Evolutionary conservation across 345 rosid genomes (phyloP), one percentile per base, ranked within the genome.

Genomic region (Odontarrhena argentea): DNA sequence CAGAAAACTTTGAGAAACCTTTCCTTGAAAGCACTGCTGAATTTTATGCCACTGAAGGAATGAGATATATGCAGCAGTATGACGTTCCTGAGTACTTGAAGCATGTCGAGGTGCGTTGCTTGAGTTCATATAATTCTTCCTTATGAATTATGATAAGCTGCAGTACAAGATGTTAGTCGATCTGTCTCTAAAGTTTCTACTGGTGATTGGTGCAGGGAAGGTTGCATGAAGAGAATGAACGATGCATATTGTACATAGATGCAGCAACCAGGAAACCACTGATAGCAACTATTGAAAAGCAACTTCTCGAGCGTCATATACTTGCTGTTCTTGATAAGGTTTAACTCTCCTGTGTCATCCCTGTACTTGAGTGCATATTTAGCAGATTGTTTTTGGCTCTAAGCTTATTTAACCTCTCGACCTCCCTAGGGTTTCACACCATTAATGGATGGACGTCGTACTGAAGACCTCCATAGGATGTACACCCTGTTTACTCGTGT

Each of bases 41-140:
- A 76, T 94, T 88, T 84, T 94, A 91, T 87, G 96, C 91, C 8
- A 80, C 99, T 42, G 99, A 94, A 78, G 99, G 99, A 69, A 87
- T 87, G 97, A 86, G 84, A 74, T 88, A 82, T 81, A 88, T 91
- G 93, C 99, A 94, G 79, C 99, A 88, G 74, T 84, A 85, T n/a
- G 96, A 94, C 69, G 93, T 94, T 71, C 96, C 99, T 38, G 99
- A 94, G 77, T 94, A 91, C 81, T 73, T 91, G 76, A 94, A 88
- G 82, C 99, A 91, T 56, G 99, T 94, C 58, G 99, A 94, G 97
- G 99, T 94, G 71, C 71, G 66, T 74, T 47, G 58, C 26, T 42
- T 53, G 30, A 47, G 7, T 45, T 68, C 35, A 50, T 28, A 9
- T 53, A 18, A 25, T 44, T 14, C 53, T 47, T 59, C 7, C 58